Conservation (phyloP, 2,329 filamentous ascomycete genomes). For the Mariannaea elegans region DNA sequence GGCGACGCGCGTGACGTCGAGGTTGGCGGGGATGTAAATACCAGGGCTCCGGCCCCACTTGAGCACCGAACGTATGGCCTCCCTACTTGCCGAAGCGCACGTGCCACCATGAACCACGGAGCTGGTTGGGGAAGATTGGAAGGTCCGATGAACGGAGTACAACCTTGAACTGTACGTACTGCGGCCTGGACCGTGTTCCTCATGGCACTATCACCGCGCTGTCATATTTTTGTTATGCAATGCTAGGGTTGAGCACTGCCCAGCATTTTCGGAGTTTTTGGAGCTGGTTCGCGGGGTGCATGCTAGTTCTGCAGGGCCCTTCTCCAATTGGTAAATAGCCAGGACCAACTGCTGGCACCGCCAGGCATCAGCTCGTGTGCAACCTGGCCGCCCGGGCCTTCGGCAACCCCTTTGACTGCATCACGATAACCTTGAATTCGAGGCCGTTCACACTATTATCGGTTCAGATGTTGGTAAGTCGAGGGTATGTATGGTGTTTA, state of each 20-base stretch:
- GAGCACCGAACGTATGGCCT: constrained; percentile 25
- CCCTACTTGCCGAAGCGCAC: constrained; percentile 34
- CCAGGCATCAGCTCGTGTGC: constrained; percentile 17
- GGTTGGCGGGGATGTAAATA: constrained; percentile 32
- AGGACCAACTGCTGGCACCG: not conserved
- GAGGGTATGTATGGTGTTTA: not conserved
- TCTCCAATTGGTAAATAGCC: not conserved
- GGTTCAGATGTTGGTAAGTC: not conserved
- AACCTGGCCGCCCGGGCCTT: not conserved
- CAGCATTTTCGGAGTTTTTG: constrained; percentile 6
- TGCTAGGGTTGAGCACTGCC: not conserved
- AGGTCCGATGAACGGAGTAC: constrained; percentile 14
- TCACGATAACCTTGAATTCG: not conserved
- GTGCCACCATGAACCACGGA: constrained; percentile 32
- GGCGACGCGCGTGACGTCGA: constrained; percentile 28
- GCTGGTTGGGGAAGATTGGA: constrained; percentile 13
- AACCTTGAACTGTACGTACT: not conserved
- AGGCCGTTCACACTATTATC: not conserved
- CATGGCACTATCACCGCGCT: constrained; percentile 5
- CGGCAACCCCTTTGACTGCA: not conserved
- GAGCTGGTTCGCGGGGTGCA: not conserved
- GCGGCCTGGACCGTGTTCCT: not conserved
- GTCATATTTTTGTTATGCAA: not conserved
- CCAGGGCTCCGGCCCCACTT: constrained; percentile 36
- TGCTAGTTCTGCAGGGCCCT: not conserved